Conservation (phyloP, 306 rosid genomes). For the Glycine soja region DNA sequence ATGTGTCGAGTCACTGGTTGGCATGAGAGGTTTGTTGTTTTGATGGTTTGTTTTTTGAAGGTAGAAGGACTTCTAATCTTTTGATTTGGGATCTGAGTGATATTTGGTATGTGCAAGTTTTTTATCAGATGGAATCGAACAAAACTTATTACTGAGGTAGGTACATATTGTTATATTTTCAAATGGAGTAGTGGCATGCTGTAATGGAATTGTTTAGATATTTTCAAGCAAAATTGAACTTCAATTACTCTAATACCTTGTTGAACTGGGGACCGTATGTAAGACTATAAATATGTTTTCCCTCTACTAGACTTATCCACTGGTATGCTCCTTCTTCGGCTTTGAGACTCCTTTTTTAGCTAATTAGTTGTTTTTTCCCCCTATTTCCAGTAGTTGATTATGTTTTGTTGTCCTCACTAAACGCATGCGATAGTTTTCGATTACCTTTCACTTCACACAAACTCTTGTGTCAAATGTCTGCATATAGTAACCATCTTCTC, state of each 20-base stretch:
- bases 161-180: conserved; percentile 14
- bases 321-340: background rate
- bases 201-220: background rate
- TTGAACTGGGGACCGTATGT: background rate
- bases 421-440: background rate
- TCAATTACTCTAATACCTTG: conserved; percentile 10
- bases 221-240: conserved; percentile 6
- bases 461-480: conserved; percentile 9
- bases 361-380: background rate
- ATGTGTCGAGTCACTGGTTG: background rate
- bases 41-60: background rate
- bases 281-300: conserved; percentile 6
- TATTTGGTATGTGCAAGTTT: conserved; percentile 30
- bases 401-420: background rate
- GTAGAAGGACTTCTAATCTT: conserved; percentile 5
- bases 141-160: background rate
- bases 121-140: background rate
- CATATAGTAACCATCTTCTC: conserved; percentile 15
- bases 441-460: background rate
- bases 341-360: background rate
- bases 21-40: conserved; percentile 8
- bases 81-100: conserved; percentile 3
- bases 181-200: background rate
- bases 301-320: background rate
- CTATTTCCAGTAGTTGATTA: background rate